Conservation (phyloP, 768 basidiomycete genomes). For the Russula earlei region DNA sequence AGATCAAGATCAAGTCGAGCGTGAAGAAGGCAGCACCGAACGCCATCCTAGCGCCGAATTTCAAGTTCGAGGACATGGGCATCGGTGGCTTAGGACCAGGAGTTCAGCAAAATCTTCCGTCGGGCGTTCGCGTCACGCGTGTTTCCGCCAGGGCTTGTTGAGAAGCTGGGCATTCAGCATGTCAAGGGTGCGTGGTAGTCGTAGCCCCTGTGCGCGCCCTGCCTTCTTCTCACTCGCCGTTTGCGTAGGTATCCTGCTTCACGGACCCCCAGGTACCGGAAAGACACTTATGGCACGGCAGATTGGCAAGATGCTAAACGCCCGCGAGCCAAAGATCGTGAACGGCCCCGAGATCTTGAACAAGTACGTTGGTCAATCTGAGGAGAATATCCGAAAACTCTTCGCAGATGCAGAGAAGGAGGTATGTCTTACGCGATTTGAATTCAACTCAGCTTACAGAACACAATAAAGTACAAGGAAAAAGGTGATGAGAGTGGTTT, state of each 20-base stretch:
- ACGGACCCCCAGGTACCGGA: slow-evolving; percentile 96
- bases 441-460: not conserved
- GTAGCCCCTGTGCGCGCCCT: not conserved
- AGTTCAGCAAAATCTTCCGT: slow-evolving; percentile 95
- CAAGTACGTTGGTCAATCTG: slow-evolving; percentile 94
- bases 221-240: not conserved
- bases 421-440: slow-evolving; percentile 33
- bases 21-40: slow-evolving; percentile 90
- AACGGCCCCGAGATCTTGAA: slow-evolving; percentile 97
- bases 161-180: slow-evolving; percentile 96
- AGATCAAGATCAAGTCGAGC: slow-evolving; percentile 86
- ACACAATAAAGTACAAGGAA: slow-evolving; percentile 72
- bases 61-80: slow-evolving; percentile 99
- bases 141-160: slow-evolving; percentile 94
- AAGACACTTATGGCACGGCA: slow-evolving; percentile 97
- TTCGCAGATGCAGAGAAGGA: slow-evolving; percentile 99
- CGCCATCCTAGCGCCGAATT: slow-evolving; percentile 93
- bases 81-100: slow-evolving; percentile 94
- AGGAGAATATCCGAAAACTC: slow-evolving; percentile 96
- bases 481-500: slow-evolving; percentile 95
- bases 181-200: slow-evolving; percentile 70
- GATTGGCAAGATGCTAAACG: slow-evolving; percentile 99
- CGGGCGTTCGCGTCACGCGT: slow-evolving; percentile 97
- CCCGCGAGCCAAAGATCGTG: slow-evolving; percentile 94
- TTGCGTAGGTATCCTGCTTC: slow-evolving; percentile 73